These are phyloP conservation scores for Cylindrodendrum hubeiense DNA, from an alignment of 2,329 filamentous ascomycete species.

Conservation along the genomic window DNA sequence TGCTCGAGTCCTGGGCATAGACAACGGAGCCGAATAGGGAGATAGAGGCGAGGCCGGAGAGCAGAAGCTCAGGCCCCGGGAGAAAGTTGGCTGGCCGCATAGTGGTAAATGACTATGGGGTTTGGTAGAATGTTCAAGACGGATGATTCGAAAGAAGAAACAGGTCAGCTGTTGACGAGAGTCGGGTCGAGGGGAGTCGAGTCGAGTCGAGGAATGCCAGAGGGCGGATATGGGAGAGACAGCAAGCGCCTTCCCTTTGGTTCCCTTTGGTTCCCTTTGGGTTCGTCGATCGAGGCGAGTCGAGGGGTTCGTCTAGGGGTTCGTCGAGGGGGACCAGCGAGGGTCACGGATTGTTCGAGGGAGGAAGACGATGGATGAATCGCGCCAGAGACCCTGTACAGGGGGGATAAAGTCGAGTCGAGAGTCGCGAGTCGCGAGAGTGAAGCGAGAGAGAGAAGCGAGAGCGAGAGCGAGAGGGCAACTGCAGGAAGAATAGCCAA, in stretches of 20 bases:
- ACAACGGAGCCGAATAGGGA: conserved; percentile 47
- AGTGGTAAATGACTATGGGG: conserved; percentile 15
- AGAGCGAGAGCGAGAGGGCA: conserved; percentile 7
- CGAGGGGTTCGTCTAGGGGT: no score
- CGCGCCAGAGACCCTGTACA: background rate
- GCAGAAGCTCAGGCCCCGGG: conserved; percentile 41
- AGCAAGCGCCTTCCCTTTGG: background rate
- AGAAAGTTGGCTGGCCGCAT: conserved; percentile 47
- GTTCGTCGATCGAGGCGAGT: conserved; percentile 6
- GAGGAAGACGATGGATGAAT: background rate
- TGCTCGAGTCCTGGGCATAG: conserved; percentile 48
- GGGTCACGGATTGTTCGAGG: background rate
- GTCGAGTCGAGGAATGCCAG: conserved; percentile 4
- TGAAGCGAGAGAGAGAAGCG: conserved; percentile 1
- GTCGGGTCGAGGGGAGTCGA: background rate
- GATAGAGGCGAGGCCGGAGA: conserved; percentile 44
- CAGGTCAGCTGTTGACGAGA: background rate
- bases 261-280: no score
- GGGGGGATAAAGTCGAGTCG: background rate
- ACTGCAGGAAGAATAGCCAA: conserved; percentile 8
- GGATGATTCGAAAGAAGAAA: conserved; percentile 1
- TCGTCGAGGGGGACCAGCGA: conserved; percentile 3
- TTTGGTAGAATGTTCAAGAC: background rate
- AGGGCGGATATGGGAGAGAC: background rate
- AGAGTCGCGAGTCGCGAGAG: conserved; percentile 1